These are phyloP conservation scores for Dalbergia cochinchinensis DNA, from an alignment of 306 rosid genomes.

Conservation along the genomic window DNA sequence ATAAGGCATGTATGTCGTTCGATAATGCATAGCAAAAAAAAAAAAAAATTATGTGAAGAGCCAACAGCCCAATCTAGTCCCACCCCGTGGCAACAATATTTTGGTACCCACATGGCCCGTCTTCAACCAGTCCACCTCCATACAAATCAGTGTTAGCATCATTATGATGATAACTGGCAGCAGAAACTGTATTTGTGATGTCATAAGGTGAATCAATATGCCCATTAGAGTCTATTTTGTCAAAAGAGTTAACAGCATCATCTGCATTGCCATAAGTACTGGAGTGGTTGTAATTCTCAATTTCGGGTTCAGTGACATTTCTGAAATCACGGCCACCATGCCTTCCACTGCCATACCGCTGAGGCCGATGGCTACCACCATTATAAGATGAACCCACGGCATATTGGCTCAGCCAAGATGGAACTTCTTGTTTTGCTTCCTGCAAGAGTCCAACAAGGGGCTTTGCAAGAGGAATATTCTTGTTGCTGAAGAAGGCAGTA, in stretches of 20 bases:
- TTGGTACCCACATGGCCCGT: slow-evolving; percentile 43
- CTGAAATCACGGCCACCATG: slow-evolving; percentile 78
- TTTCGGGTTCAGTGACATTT: slow-evolving; percentile 30
- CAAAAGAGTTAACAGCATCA: slow-evolving; percentile 14
- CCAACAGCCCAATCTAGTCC: slow-evolving; percentile 52
- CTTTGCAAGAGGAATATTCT: slow-evolving; percentile 66
- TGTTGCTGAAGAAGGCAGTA: slow-evolving; percentile 76
- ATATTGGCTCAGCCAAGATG: slow-evolving; percentile 70
- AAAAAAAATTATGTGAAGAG: slow-evolving; percentile 26
- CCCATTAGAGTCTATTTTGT: slow-evolving; percentile 6
- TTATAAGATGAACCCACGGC: slow-evolving; percentile 48
- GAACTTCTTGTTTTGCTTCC: slow-evolving; percentile 79
- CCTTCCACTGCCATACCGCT: slow-evolving; percentile 55
- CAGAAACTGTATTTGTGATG: slow-evolving; percentile 4
- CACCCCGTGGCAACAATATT: slow-evolving; percentile 66
- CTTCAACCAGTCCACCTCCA: slow-evolving; percentile 35
- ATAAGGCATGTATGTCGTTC: background rate
- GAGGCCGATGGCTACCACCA: slow-evolving; percentile 48
- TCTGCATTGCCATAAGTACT: slow-evolving; percentile 45
- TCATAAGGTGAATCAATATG: slow-evolving; percentile 34
- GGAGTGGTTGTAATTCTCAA: slow-evolving; percentile 38
- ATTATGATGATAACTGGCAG: slow-evolving; percentile 10
- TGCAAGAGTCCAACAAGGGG: slow-evolving; percentile 65
- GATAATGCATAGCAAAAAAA: slow-evolving; percentile 14
- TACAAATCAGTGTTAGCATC: slow-evolving; percentile 32